Base-by-base conservation (phyloP, 805 yeast species). In the Myxozyma kluyveri region DNA sequence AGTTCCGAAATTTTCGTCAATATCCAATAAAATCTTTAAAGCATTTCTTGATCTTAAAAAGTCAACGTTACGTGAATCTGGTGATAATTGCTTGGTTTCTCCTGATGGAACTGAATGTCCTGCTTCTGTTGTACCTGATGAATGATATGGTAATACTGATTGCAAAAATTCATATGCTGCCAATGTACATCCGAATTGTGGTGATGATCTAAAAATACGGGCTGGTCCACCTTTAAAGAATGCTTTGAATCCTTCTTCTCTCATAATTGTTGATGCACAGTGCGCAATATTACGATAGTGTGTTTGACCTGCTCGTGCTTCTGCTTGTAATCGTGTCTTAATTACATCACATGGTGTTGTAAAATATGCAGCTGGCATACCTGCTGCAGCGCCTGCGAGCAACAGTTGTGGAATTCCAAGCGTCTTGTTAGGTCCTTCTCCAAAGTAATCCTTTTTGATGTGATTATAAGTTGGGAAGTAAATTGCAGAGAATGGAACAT, bases 301-400 rank as follows among this genome's bases (percentile, higher is more conserved):
- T 14, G 86, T 78, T 64, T 88, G 96, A 49, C 90, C 91, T 50
- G 77, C 72, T 57, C 84, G 81, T 4, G 88, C 76, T 67, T 83
- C 95, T 54, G 88, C 83, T 72, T 91, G 99, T 59, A 91, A 74
- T 70, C 98, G 83, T 2, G 99, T 91, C 73, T 91, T 91, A 63
- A 93, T 86, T 44, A 91, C 98, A 75, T 91, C 99, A 65, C 88
- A 89, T 1, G 99, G 99, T 0, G 99, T 91, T 1, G 99, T 91
- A 60, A 90, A 74, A 69, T 86, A 91, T 9, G 98, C 98, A 27
- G 98, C 95, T 7, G 99, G 99, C 75, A 95, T 88, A 67, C 98
- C 99, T 12, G 99, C 98, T 58, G 90, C 67, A 9, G 96, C 97
- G 69, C 99, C 99, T 55, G 95, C 80, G 3, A 80, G 68, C 54